Percentiles rank a stretch among this genome's conserved stretches.
Conservation (phyloP, 768 basidiomycete species). For the Tulasnella sp. region DNA sequence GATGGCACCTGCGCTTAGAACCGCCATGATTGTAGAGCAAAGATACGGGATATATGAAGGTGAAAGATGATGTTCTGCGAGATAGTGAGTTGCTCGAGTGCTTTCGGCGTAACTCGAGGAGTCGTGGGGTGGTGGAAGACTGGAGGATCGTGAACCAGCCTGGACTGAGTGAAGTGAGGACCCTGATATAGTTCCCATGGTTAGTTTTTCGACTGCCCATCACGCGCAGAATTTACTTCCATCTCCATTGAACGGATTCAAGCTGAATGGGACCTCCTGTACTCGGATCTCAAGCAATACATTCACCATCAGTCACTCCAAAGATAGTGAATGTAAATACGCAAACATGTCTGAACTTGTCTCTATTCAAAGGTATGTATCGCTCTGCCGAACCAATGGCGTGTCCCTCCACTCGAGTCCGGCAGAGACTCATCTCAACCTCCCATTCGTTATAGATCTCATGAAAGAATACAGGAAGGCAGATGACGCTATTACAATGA, state of each 20-base stretch:
- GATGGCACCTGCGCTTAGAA: background rate
- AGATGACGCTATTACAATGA: conserved; percentile 73
- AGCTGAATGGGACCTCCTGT: background rate
- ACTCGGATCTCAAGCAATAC: conserved; percentile 61
- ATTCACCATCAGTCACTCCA: conserved; percentile 51
- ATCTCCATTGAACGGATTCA: background rate
- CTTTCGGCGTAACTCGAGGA: background rate
- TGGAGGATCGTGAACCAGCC: background rate
- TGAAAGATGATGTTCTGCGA: background rate
- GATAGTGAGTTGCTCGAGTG: background rate
- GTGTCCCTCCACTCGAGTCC: background rate
- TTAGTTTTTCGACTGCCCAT: background rate
- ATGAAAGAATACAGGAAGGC: conserved; percentile 72
- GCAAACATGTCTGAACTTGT: conserved; percentile 64
- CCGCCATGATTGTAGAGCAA: background rate
- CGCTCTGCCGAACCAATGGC: background rate
- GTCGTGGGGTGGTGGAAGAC: background rate
- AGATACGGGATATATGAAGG: background rate
- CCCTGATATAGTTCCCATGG: background rate
- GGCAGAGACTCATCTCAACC: conserved; percentile 9
- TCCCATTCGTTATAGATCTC: conserved; percentile 44
- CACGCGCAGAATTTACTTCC: background rate
- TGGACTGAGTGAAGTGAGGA: background rate
- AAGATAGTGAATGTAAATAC: conserved; percentile 66
- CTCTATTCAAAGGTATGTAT: conserved; percentile 61